Conservation (phyloP, 257 asterid genomes). For the Rauvolfia tetraphylla region DNA sequence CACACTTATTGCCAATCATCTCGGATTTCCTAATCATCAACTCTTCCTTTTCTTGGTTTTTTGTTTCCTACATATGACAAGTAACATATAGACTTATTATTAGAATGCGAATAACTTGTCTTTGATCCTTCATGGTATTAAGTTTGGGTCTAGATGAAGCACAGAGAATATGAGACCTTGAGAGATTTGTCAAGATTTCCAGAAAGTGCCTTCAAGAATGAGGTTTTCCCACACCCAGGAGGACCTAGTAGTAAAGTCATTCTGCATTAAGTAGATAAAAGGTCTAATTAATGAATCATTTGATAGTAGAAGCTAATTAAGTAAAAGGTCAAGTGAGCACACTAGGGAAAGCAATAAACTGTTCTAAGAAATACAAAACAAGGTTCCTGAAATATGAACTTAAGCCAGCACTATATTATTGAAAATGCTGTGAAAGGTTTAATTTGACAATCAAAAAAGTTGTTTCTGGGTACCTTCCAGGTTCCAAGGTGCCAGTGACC, state of each 20-base stretch:
- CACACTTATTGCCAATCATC: not conserved
- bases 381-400: not conserved
- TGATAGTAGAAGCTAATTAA: not conserved
- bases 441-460: not conserved
- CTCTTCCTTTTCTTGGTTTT: not conserved
- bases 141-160: not conserved
- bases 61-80: not conserved
- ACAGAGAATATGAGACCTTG: slow-evolving; percentile 30
- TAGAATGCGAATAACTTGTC: not conserved
- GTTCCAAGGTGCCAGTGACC: slow-evolving; percentile 58
- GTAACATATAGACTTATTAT: too few relatives aligned
- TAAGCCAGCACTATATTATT: not conserved
- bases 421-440: not conserved
- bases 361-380: not conserved
- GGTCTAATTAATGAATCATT: slow-evolving; percentile 1
- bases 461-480: slow-evolving; percentile 47
- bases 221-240: slow-evolving; percentile 75
- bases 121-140: not conserved
- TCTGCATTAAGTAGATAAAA: slow-evolving; percentile 31
- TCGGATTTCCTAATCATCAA: not conserved
- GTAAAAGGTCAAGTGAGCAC: not conserved
- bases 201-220: slow-evolving; percentile 63
- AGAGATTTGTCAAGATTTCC: slow-evolving; percentile 58
- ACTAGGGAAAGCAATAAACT: not conserved
- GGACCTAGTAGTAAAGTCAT: slow-evolving; percentile 69